A percentile compares a stretch with the other conserved stretches of the same genome.
Conservation (phyloP, 345 rosid species). For the Erysimum cheiranthoides region DNA sequence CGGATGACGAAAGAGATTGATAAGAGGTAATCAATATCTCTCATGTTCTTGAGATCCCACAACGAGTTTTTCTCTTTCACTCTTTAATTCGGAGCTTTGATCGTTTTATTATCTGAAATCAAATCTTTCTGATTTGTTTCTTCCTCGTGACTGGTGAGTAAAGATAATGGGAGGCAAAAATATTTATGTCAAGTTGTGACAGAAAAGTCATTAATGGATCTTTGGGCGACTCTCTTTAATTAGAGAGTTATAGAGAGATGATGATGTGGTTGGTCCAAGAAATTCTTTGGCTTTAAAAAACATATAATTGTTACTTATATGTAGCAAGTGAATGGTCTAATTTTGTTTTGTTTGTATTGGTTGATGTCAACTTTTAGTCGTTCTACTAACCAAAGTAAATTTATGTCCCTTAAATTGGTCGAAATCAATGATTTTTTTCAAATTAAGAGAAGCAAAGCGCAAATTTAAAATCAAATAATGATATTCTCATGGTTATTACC, state of each 20-base stretch:
- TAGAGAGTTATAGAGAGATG: slow-evolving; percentile 29
- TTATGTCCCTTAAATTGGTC: neutral
- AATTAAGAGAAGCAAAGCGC: neutral
- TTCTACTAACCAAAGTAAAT: neutral
- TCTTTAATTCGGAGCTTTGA: slow-evolving; percentile 19
- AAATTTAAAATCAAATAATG: neutral
- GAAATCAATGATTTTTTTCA: neutral
- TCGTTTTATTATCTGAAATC: slow-evolving; percentile 17
- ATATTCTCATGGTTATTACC: neutral
- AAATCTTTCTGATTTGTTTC: slow-evolving; percentile 24
- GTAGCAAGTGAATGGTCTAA: slow-evolving; percentile 38
- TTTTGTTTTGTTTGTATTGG: slow-evolving; percentile 30
- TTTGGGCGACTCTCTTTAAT: slow-evolving; percentile 26
- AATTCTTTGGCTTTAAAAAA: slow-evolving; percentile 17
- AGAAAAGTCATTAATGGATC: slow-evolving; percentile 31
- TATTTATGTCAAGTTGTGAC: slow-evolving; percentile 20
- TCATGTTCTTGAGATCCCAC: slow-evolving; percentile 5
- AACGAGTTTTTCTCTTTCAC: slow-evolving; percentile 11
- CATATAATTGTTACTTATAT: neutral
- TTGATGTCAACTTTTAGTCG: neutral
- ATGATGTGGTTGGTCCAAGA: slow-evolving; percentile 38
- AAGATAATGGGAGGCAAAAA: slow-evolving; percentile 22
- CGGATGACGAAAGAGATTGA: neutral
- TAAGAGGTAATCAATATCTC: slow-evolving; percentile 19
- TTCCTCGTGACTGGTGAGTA: slow-evolving; percentile 36